Conservation (phyloP, 2,329 filamentous ascomycete genomes). For the Colletotrichum karsti region DNA sequence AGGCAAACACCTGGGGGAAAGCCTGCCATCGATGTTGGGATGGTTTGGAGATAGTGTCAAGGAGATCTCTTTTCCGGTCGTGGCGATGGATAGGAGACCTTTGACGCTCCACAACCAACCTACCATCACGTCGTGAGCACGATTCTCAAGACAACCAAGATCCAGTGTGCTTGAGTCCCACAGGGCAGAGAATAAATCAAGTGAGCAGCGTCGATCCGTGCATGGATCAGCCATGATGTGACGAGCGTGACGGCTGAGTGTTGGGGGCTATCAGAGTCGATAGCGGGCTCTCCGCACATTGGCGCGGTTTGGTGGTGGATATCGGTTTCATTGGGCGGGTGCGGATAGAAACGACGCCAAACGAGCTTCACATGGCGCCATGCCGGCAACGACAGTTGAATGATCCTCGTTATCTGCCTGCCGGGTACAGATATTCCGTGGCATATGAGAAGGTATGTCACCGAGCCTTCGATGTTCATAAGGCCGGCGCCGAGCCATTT, state of each 20-base stretch:
- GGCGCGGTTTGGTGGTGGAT: neutral
- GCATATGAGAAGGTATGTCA: no score
- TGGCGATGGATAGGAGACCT: neutral
- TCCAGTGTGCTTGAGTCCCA: neutral
- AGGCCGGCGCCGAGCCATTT: no score
- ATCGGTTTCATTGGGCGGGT: neutral
- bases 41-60: neutral
- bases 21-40: neutral
- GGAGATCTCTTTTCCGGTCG: neutral
- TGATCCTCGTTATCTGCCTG: no score
- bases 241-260: neutral
- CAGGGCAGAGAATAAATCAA: neutral
- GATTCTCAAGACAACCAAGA: neutral
- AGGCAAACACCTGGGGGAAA: neutral
- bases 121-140: slow-evolving; percentile 1
- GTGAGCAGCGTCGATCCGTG: slow-evolving; percentile 12
- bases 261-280: neutral
- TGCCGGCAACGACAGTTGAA: no score
- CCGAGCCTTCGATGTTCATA: no score
- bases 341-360: neutral
- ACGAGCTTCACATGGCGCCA: neutral
- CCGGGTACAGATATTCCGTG: no score
- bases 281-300: neutral
- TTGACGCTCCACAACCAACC: neutral
- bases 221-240: slow-evolving; percentile 6